A percentile compares a stretch with the other conserved stretches of the same genome.
phyloP scores from a whole-genome alignment of 768 basidiomycete genomes.

The Naganishia friedmannii region DNA sequence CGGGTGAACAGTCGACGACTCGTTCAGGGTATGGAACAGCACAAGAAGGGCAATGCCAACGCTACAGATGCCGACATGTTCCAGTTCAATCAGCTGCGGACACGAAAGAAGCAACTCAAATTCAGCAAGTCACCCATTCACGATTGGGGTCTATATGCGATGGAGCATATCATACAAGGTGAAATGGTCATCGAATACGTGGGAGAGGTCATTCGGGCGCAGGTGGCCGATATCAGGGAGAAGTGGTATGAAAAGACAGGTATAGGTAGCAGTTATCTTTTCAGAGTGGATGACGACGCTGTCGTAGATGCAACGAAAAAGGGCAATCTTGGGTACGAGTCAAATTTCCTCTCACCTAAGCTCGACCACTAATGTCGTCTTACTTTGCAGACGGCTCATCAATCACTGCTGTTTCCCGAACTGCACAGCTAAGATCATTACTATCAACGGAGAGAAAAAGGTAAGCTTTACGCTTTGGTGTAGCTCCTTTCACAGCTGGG shows the following conservation, averaged over 20 bases:
- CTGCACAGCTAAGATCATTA: constrained; percentile 58
- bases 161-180: constrained; percentile 87
- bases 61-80: constrained; percentile 69
- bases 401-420: constrained; percentile 96
- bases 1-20: constrained; percentile 87
- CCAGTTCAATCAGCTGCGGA: constrained; percentile 97
- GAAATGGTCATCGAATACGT: constrained; percentile 99
- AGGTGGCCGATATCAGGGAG: constrained; percentile 94
- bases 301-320: constrained; percentile 99
- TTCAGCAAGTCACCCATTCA: constrained; percentile 95
- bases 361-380: constrained; percentile 8
- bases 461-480: constrained; percentile 28
- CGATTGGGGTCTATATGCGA: constrained; percentile 96
- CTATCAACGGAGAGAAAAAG: constrained; percentile 56
- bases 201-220: constrained; percentile 90
- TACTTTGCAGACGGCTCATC: constrained; percentile 72
- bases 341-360: constrained; percentile 43
- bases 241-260: constrained; percentile 95
- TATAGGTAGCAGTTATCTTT: constrained; percentile 95
- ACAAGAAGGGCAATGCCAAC: constrained; percentile 61
- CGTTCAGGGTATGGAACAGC: constrained; percentile 88
- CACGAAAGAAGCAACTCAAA: constrained; percentile 93
- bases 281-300: constrained; percentile 94
- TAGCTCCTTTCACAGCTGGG: not conserved
- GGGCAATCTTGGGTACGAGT: constrained; percentile 74